Evolutionary conservation across 768 basidiomycete genomes (phyloP).

Genomic region (Galerina marginata): DNA sequence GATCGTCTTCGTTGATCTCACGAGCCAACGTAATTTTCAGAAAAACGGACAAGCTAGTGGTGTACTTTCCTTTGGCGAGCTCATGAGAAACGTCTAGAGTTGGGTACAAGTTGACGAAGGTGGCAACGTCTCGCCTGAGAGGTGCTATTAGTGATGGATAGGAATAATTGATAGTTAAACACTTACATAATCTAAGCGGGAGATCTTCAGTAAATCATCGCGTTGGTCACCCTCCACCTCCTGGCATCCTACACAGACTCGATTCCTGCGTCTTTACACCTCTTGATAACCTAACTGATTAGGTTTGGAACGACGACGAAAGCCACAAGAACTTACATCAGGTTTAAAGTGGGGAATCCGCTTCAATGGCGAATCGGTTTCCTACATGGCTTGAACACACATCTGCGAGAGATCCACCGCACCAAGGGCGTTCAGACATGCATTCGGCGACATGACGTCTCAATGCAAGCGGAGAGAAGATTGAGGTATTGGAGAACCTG

Average conservation of each 20-base stretch:
- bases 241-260: conserved; percentile 96
- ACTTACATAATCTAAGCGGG: conserved; percentile 85
- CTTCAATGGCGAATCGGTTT: conserved; percentile 92
- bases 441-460: conserved; percentile 99
- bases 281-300: conserved; percentile 67
- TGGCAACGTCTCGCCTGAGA: conserved; percentile 88
- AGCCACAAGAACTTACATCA: conserved; percentile 56
- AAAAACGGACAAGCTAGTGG: conserved; percentile 82
- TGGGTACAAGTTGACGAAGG: conserved; percentile 95
- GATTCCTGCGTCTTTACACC: conserved; percentile 82
- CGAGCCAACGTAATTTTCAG: conserved; percentile 81
- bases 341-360: conserved; percentile 97
- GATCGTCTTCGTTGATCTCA: conserved; percentile 81
- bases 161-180: background rate
- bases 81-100: conserved; percentile 92
- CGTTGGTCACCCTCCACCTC: conserved; percentile 96
- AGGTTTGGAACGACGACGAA: background rate
- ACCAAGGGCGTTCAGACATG: conserved; percentile 90
- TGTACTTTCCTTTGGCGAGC: conserved; percentile 84
- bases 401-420: conserved; percentile 75
- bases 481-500: conserved; percentile 96
- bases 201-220: conserved; percentile 80
- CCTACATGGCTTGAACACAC: conserved; percentile 66
- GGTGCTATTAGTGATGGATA: conserved; percentile 18
- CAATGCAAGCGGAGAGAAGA: conserved; percentile 91